Percentiles rank a stretch among this genome's conserved stretches.
These are phyloP conservation scores for Nyssa sinensis DNA, from an alignment of 148 eudicot genomes.

Conservation along the genomic window DNA sequence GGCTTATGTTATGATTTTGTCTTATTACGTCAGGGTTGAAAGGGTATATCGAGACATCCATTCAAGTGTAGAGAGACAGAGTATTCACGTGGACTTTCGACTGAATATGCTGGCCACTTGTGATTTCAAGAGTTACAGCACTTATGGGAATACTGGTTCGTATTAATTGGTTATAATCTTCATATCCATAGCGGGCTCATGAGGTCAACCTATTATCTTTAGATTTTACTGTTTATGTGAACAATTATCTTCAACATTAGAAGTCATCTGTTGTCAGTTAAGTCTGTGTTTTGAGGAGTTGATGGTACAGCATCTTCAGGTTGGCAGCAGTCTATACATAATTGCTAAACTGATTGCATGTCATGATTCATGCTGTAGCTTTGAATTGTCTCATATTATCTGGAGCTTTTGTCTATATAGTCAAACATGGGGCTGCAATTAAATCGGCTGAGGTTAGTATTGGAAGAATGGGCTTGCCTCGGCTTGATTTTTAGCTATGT, in stretches of 20 bases:
- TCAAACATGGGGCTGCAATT: too few species aligned
- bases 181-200: background rate
- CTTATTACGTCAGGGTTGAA: constrained; percentile 68
- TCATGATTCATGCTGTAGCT: background rate
- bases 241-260: too few species aligned
- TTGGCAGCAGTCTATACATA: background rate
- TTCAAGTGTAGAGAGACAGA: constrained; percentile 41
- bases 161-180: constrained; percentile 11
- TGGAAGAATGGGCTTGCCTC: background rate
- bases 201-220: background rate
- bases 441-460: too few species aligned
- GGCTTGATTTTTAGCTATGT: too few species aligned
- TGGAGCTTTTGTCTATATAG: too few species aligned
- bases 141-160: constrained; percentile 91
- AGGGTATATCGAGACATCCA: constrained; percentile 74
- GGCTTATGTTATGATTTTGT: constrained; percentile 1
- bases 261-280: background rate
- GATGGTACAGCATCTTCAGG: background rate
- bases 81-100: constrained; percentile 48
- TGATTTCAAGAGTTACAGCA: constrained; percentile 84
- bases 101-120: constrained; percentile 73
- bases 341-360: background rate
- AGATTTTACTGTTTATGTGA: background rate
- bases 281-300: background rate
- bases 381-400: background rate